Percentiles rank a stretch among this genome's conserved stretches.
Evolutionary conservation across 257 asterid genomes (phyloP).

Genomic region (Striga asiatica): DNA sequence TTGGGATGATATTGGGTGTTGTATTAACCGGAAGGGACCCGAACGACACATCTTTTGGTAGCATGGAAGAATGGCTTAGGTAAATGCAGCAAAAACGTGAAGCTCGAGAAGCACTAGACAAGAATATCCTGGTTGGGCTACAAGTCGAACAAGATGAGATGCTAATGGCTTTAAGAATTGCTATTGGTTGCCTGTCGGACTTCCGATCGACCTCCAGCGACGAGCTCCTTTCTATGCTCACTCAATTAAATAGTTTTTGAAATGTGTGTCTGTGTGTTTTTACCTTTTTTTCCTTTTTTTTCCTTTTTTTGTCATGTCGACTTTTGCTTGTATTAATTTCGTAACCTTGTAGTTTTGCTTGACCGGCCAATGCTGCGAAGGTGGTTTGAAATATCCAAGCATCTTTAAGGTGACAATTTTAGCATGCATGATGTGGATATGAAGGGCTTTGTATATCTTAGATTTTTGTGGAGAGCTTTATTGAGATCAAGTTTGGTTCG

Average conservation of each 20-base stretch:
- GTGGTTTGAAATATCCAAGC: no score
- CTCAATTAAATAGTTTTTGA: conserved; percentile 78
- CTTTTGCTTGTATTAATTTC: no score
- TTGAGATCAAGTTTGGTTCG: no score
- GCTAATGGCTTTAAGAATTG: conserved; percentile 83
- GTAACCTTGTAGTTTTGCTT: no score
- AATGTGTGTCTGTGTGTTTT: not conserved
- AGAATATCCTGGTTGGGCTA: conserved; percentile 52
- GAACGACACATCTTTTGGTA: conserved; percentile 45
- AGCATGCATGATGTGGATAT: no score
- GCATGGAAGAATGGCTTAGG: conserved; percentile 74
- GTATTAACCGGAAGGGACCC: conserved; percentile 77
- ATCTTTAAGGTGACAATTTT: no score
- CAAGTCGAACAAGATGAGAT: conserved; percentile 82
- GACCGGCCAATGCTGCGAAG: no score
- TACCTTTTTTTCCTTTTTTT: no score
- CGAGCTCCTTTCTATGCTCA: conserved; percentile 92
- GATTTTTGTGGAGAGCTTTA: no score
- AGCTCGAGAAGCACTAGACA: conserved; percentile 69
- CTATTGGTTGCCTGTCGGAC: conserved; percentile 77
- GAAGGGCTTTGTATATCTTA: no score
- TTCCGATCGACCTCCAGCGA: conserved; percentile 84
- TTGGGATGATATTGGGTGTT: conserved; percentile 71
- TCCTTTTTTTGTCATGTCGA: no score
- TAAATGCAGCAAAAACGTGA: conserved; percentile 85